Evolutionary conservation across 208 protist species (phyloP).

Genomic region (Strigomonas culicis): DNA sequence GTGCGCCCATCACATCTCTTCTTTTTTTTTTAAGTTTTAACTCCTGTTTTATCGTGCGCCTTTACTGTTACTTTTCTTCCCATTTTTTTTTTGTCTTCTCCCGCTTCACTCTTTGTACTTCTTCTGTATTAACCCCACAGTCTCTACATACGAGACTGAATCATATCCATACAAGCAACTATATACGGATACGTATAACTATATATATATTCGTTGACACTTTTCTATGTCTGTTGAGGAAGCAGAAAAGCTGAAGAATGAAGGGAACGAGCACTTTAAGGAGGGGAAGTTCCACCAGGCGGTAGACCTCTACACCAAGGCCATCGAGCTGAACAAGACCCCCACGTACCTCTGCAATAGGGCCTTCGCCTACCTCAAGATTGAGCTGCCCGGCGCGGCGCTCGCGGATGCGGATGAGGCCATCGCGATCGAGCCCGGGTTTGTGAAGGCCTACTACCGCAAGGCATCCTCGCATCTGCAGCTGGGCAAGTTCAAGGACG

Average conservation of each 20-base stretch:
- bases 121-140: too few relatives aligned
- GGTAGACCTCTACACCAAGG: conserved; percentile 89
- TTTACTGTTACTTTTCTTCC: conserved; percentile 6
- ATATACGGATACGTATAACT: not conserved
- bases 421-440: conserved; percentile 90
- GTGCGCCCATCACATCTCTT: conserved; percentile 3
- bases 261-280: conserved; percentile 87
- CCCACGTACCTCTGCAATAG: conserved; percentile 93
- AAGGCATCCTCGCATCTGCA: conserved; percentile 93
- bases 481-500: conserved; percentile 95
- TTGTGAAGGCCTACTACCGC: conserved; percentile 98
- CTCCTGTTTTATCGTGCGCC: not conserved
- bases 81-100: conserved; percentile 7
- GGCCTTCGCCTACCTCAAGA: conserved; percentile 93
- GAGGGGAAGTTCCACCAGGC: conserved; percentile 88
- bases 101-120: not conserved
- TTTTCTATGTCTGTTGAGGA: conserved; percentile 25
- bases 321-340: conserved; percentile 77
- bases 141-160: not conserved
- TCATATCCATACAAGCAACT: not conserved
- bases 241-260: conserved; percentile 53
- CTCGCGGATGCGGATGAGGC: conserved; percentile 91
- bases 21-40: conserved; percentile 12
- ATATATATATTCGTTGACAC: not conserved
- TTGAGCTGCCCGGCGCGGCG: conserved; percentile 89